Evolutionary conservation across 83 land plant species (phyloP).

Genomic region (Picea engelmannii): DNA sequence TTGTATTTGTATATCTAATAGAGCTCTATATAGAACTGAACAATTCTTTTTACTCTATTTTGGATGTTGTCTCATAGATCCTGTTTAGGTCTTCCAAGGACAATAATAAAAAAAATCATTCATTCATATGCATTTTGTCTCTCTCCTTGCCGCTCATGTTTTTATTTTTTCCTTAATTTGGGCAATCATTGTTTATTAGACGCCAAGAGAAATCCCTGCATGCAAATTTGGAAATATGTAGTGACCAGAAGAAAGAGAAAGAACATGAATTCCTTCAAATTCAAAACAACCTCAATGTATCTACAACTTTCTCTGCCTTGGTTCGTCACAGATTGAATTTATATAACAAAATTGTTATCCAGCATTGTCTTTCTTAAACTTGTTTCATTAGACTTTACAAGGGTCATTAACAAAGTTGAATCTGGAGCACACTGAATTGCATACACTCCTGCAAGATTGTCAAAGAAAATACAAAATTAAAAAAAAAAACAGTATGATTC

Average conservation of each 20-base stretch:
- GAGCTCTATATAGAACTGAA: too few relatives aligned
- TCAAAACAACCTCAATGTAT: constrained; percentile 14
- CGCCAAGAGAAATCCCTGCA: too few relatives aligned
- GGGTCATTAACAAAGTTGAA: constrained; percentile 10
- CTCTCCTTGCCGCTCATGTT: too few relatives aligned
- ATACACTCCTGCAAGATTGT: neutral
- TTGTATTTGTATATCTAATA: too few relatives aligned
- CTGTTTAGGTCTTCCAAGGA: too few relatives aligned
- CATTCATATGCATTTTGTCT: too few relatives aligned
- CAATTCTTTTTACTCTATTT: too few relatives aligned
- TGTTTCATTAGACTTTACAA: constrained; percentile 9
- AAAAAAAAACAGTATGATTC: neutral
- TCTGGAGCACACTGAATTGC: neutral
- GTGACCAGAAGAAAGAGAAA: neutral
- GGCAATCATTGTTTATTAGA: too few relatives aligned
- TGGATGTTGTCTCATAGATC: too few relatives aligned
- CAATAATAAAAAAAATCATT: too few relatives aligned
- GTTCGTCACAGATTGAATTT: neutral
- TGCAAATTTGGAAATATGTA: neutral
- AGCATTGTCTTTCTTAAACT: constrained; percentile 1
- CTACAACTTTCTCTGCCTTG: neutral
- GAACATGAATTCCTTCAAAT: neutral
- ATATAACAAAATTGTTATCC: neutral
- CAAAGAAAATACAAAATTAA: neutral
- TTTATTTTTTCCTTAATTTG: too few relatives aligned